Conservation (phyloP, 1,139 yeast species). For the Geotrichum macrosporum region DNA sequence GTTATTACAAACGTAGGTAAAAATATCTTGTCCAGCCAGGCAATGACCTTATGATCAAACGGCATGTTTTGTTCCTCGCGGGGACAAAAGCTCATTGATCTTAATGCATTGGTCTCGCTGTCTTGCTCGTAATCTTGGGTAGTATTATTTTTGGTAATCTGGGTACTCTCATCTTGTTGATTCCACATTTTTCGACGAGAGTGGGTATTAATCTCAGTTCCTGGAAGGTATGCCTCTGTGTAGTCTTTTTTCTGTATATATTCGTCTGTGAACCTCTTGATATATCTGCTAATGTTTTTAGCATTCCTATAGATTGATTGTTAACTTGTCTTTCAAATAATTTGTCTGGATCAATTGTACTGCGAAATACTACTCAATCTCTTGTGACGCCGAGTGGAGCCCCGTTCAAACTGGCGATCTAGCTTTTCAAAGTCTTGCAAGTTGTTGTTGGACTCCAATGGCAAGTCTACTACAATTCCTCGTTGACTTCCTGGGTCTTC, state of each 20-base stretch:
- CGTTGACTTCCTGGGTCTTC: background rate
- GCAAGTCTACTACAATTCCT: background rate
- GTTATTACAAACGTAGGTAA: conserved; percentile 1
- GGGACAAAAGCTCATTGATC: conserved; percentile 22
- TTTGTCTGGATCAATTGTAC: too few relatives aligned
- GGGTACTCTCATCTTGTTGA: background rate
- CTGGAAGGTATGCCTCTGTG: background rate
- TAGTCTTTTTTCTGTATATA: background rate
- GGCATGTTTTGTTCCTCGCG: conserved; percentile 28
- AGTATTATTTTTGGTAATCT: background rate
- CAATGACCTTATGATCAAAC: conserved; percentile 25
- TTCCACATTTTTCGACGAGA: background rate
- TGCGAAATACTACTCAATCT: background rate
- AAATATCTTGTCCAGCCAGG: conserved; percentile 25
- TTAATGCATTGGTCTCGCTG: background rate
- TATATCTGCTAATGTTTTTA: background rate
- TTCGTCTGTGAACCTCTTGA: conserved; percentile 6
- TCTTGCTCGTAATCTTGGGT: too few relatives aligned
- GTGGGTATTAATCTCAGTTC: background rate
- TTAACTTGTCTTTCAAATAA: too few relatives aligned
- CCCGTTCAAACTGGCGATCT: background rate
- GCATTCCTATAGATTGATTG: background rate
- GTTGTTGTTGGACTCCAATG: background rate
- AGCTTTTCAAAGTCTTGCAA: background rate
- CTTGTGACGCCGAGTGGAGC: background rate